Evolutionary conservation across 1,284 basidiomycete genomes (phyloP), one percentile per base, ranked within the genome.

Genomic region (Trichosporon ovoides): DNA sequence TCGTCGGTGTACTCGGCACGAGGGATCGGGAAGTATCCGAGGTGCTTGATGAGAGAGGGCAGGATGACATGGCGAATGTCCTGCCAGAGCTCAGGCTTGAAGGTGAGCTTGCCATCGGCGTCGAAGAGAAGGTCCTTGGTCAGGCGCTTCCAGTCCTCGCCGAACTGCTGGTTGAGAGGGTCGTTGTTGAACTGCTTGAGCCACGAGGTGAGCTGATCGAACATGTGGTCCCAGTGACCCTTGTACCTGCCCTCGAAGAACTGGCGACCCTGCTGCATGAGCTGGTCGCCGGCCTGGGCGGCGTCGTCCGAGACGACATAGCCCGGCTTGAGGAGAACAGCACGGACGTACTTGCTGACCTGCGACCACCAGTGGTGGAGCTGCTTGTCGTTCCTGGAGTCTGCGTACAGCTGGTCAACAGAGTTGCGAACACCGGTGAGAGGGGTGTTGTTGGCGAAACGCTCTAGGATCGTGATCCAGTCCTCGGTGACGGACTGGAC

Each of bases 1-100:
- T 88, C 85, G 73, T 93, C 89, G n/a, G 85, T 86, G 79, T 92
- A 94, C 77, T 96, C 92, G 75, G 91, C 85, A 49, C 90, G 85
- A 0, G 90, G 92, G 64, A 96, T 92, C 22, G 94, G 94, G 56
- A 98, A 78, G 75, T 92, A 91, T 20, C 91, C 91, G 62, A 91
- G 81, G 24, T 76, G 85, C 53, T 87, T 82, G 71, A 94, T 85
- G 55, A 96, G 74, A 19, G 83, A 79, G 19, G 94, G 94, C 1
- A 96, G 71, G 67, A 97, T 89, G 62, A 91, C 85, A 52, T 82
- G 81, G 43, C 91, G 81, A 50, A 98, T 84, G 75, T 85, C 94
- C 61, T 83, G 82, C 93, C 93, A 96, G 13, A 97, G 80, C 43
- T 86, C 81, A 53, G 86, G 83, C 82, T 98, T 98, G 83, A 92